Conservation (phyloP, 1,139 yeast genomes). For the Candida sp. region DNA sequence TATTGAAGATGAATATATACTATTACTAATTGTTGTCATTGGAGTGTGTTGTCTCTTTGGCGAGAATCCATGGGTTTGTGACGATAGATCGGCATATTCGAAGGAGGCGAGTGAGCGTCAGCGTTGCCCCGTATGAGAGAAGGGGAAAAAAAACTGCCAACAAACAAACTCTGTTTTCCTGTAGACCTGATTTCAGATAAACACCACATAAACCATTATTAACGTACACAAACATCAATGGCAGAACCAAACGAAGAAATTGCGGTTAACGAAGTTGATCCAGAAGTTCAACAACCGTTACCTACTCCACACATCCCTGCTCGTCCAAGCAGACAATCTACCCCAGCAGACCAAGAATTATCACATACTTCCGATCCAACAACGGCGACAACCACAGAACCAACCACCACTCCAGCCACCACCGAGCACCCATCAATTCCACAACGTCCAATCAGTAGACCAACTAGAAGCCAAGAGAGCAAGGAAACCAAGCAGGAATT, state of each 20-base stretch:
- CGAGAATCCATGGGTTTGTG: no score
- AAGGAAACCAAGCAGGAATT: not conserved
- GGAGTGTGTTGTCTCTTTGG: not conserved
- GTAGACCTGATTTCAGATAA: not conserved
- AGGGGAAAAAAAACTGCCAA: not conserved
- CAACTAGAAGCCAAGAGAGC: not conserved
- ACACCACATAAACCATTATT: no score
- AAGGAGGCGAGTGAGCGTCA: not conserved
- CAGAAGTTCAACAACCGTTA: not conserved
- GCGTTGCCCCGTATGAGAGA: not conserved
- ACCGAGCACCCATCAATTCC: conserved; percentile 2
- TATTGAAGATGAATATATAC: not conserved
- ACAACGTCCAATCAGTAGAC: conserved; percentile 2
- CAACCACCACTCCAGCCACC: not conserved
- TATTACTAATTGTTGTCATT: not conserved
- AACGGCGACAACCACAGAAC: not conserved
- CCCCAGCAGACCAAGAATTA: not conserved
- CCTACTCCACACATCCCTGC: conserved; percentile 2
- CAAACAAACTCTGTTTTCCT: not conserved
- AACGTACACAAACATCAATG: not conserved
- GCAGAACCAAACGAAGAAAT: not conserved
- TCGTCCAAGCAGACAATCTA: conserved; percentile 5
- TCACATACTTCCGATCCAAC: not conserved
- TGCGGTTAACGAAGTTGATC: not conserved
- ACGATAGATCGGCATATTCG: no score